Percentiles rank a stretch among this genome's conserved stretches.
Evolutionary conservation across 805 yeast genomes (phyloP).

Genomic region (Candida nonsorbophila): DNA sequence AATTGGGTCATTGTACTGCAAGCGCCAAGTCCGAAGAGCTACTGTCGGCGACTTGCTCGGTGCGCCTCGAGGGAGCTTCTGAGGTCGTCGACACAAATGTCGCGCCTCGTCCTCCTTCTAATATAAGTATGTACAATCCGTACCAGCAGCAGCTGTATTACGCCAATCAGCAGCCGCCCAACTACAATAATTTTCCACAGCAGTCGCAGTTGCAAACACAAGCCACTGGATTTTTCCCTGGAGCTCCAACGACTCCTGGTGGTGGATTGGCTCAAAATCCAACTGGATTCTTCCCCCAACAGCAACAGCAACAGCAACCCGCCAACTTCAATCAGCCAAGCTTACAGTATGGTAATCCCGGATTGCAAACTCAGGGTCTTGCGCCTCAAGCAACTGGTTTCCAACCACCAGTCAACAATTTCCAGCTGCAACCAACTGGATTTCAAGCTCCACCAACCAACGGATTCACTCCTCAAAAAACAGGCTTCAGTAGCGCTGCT

Average conservation of each 20-base stretch:
- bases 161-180: constrained; percentile 22
- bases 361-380: constrained; percentile 18
- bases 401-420: constrained; percentile 16
- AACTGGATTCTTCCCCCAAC: constrained; percentile 12
- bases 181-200: constrained; percentile 17
- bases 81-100: background rate
- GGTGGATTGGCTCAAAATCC: background rate
- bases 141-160: constrained; percentile 28
- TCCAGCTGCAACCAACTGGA: constrained; percentile 22
- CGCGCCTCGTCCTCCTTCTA: no score
- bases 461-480: constrained; percentile 14
- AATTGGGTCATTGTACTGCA: no score
- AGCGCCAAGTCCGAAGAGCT: no score
- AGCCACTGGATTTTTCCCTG: constrained; percentile 12
- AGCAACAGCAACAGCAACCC: no score
- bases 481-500: constrained; percentile 3
- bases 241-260: constrained; percentile 1
- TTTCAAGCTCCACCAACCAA: constrained; percentile 12
- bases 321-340: no score
- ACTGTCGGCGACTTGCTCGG: background rate
- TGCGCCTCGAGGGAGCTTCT: background rate
- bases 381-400: constrained; percentile 15
- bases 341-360: constrained; percentile 13
- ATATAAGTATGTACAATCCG: constrained; percentile 42
- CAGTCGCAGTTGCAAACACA: constrained; percentile 27